Conservation (phyloP, 2,329 filamentous ascomycete genomes). For the Hymenoscyphus occultus region DNA sequence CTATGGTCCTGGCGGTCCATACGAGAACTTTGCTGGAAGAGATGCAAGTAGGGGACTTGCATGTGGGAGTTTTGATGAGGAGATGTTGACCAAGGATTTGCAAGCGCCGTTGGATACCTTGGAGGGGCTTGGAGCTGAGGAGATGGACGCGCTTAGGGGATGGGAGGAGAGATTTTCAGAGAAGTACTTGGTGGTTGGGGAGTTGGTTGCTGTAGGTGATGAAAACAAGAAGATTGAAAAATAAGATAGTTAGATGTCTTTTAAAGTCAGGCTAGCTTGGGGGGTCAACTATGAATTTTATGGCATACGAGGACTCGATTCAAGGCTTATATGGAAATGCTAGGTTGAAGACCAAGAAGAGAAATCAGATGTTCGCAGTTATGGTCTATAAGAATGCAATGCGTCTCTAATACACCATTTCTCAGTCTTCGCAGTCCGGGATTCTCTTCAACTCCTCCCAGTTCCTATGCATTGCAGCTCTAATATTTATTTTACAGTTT, state of each 20-base stretch:
- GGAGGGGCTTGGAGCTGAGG: slow-evolving; percentile 66
- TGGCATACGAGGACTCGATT: not conserved
- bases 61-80: slow-evolving; percentile 87
- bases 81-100: slow-evolving; percentile 90
- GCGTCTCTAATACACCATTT: too few species aligned
- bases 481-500: too few species aligned
- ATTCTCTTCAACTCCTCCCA: too few species aligned
- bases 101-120: slow-evolving; percentile 78
- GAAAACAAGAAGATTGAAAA: slow-evolving; percentile 43
- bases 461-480: too few species aligned
- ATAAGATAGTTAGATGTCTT: not conserved
- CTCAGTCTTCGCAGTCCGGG: too few species aligned
- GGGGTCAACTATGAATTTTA: not conserved
- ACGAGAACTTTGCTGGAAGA: slow-evolving; percentile 91
- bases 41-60: slow-evolving; percentile 88
- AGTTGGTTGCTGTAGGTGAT: slow-evolving; percentile 66
- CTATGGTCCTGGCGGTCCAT: slow-evolving; percentile 92
- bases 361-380: not conserved
- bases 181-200: slow-evolving; percentile 95
- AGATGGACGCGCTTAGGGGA: slow-evolving; percentile 77
- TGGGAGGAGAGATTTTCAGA: slow-evolving; percentile 94
- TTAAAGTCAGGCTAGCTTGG: not conserved
- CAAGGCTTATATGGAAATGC: not conserved
- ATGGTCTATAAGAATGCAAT: too few species aligned
- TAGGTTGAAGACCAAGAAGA: not conserved